Evolutionary conservation across 2,329 filamentous ascomycete species (phyloP).

Genomic region (Xylariaceae sp.): DNA sequence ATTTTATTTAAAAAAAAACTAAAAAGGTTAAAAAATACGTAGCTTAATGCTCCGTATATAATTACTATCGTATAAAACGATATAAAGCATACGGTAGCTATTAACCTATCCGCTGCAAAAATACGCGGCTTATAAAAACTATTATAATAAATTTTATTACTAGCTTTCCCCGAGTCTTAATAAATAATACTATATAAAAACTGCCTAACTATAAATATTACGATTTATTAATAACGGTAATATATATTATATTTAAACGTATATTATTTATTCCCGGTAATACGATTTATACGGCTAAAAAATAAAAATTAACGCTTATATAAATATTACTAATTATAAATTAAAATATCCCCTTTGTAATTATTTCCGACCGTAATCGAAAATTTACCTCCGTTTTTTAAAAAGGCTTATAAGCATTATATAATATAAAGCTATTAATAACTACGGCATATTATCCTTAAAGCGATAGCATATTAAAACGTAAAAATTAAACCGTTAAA

Average conservation of each 20-base stretch:
- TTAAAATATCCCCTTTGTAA: neutral
- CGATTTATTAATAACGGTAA: neutral
- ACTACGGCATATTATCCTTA: neutral
- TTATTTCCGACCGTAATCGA: neutral
- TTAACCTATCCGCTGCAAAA: neutral
- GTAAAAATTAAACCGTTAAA: constrained; percentile 6
- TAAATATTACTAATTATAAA: neutral
- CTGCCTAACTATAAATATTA: neutral
- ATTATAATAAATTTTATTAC: neutral
- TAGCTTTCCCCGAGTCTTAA: neutral
- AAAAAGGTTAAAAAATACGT: neutral
- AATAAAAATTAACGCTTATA: neutral
- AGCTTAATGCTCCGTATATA: neutral
- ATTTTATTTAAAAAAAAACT: neutral
- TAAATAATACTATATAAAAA: neutral
- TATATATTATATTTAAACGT: neutral
- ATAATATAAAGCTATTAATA: neutral
- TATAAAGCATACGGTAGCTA: neutral
- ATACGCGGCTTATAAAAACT: neutral
- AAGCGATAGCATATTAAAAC: neutral
- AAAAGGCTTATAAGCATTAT: neutral
- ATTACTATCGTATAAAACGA: neutral
- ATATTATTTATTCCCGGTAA: neutral
- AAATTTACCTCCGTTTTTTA: neutral
- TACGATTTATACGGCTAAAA: neutral